These are phyloP conservation scores for Cardamine occulta DNA, from an alignment of 345 rosid genomes.

Conservation along the genomic window DNA sequence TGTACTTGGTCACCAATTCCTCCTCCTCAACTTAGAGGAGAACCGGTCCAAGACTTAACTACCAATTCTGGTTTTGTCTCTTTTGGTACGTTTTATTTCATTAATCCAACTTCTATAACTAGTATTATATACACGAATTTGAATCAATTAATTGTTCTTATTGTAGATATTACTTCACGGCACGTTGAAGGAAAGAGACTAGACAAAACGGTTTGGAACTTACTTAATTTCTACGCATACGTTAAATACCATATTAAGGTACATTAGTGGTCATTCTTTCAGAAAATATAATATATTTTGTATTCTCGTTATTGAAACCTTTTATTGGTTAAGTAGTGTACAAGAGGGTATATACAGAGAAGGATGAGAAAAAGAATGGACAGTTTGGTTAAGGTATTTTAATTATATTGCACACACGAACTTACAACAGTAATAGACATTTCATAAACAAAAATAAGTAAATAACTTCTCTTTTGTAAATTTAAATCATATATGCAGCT, in stretches of 20 bases:
- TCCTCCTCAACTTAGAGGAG: slow-evolving; percentile 85
- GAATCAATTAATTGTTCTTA: slow-evolving; percentile 10
- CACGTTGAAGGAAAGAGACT: slow-evolving; percentile 71
- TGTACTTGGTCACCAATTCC: slow-evolving; percentile 92
- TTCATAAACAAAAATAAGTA: background rate
- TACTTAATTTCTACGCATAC: slow-evolving; percentile 76
- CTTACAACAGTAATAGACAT: background rate
- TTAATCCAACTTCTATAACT: slow-evolving; percentile 6
- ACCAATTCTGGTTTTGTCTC: slow-evolving; percentile 87
- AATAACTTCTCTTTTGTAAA: background rate
- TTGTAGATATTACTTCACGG: slow-evolving; percentile 63
- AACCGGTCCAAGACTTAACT: slow-evolving; percentile 72
- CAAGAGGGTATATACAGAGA: slow-evolving; percentile 85
- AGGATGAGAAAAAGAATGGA: slow-evolving; percentile 77
- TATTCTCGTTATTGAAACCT: background rate
- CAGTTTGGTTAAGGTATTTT: slow-evolving; percentile 71
- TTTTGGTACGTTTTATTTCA: slow-evolving; percentile 54
- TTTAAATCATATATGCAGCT: slow-evolving; percentile 52
- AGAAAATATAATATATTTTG: background rate
- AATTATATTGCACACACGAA: slow-evolving; percentile 11
- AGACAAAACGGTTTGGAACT: slow-evolving; percentile 81
- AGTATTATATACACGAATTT: background rate
- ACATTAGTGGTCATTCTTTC: slow-evolving; percentile 1
- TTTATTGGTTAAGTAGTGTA: slow-evolving; percentile 54
- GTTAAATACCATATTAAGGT: slow-evolving; percentile 89